Evolutionary conservation across 257 asterid genomes (phyloP), one percentile per base, ranked within the genome.

Genomic region (Solanum bulbocastanum): DNA sequence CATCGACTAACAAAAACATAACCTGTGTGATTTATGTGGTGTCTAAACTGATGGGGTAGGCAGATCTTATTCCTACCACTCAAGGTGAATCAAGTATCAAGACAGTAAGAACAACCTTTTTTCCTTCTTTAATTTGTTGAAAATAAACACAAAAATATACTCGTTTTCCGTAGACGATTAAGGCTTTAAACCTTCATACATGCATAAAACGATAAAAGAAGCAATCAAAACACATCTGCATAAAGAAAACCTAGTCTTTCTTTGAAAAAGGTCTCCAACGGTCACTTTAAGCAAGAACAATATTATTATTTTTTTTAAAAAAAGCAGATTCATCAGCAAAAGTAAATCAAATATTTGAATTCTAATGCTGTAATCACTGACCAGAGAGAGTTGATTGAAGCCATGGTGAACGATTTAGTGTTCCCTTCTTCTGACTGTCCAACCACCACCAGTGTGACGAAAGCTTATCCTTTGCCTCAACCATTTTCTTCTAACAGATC

Each of bases 371-470:
- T 40, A 76, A 36, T 33, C 3, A 20, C 14, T 83, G 58, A 94
- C 99, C 99, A 12, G 98, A 87, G 87, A 97, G 94, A 10, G 98
- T 91, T 27, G 97, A 93, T 87, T 93, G 98, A 52, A 97, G 98
- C 99, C 99, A 97, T 5, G 96, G 93, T 32, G 98, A 93, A 15
- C 98, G 92, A 86, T 87, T 93, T 6, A 89, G 83, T 88, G 60
- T 85, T 25, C 84, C 87, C 86, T 91, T 91, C 76, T 79, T 92
- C 90, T 91, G 95, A 81, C 93, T 92, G 65, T 97, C 98, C 71
- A 95, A 86, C 98, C 98, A 97, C 98, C 99, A 97, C 93, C 95
- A 93, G 84, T 91, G 95, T 42, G 98, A 90, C 71, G 95, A 92
- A 58, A 87, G 88, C 90, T 84, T 89, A 76, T 87, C 91, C 91